phyloP scores from a whole-genome alignment of 1,139 yeast genomes.

The Zygoascus meyerae region DNA sequence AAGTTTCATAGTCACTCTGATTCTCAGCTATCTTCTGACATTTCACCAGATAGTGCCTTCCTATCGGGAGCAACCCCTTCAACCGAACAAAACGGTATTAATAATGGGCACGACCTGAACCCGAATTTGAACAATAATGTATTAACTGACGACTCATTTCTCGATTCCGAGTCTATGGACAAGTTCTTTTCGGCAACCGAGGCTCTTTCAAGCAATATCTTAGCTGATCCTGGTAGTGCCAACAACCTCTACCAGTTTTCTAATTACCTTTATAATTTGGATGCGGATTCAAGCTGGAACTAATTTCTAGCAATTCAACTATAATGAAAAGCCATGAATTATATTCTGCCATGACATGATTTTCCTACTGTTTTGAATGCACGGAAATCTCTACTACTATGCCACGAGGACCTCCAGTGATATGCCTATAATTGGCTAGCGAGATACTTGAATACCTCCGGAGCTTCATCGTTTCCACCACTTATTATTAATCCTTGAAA shows the following conservation, averaged over 20 bases:
- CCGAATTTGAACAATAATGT: background rate
- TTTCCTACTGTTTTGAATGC: too few species aligned
- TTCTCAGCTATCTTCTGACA: conserved; percentile 1
- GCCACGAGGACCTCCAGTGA: too few species aligned
- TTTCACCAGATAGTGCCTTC: background rate
- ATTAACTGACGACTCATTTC: background rate
- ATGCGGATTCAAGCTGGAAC: conserved; percentile 15
- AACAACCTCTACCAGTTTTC: conserved; percentile 22
- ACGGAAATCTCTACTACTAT: too few species aligned
- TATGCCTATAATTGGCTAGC: too few species aligned
- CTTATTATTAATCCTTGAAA: too few species aligned
- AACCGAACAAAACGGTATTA: background rate
- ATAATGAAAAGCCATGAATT: background rate
- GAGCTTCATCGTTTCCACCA: too few species aligned
- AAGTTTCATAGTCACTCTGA: background rate
- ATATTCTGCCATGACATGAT: too few species aligned
- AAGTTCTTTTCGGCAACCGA: background rate
- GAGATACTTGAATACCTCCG: too few species aligned
- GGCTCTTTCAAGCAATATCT: background rate
- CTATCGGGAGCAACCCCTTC: background rate
- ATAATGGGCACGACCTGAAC: too few species aligned
- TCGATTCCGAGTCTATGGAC: background rate
- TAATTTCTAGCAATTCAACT: background rate
- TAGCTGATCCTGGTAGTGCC: conserved; percentile 17
- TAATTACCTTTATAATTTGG: conserved; percentile 20